Base-by-base conservation (phyloP, 768 basidiomycete species). In the Lactifluus echinatus region DNA sequence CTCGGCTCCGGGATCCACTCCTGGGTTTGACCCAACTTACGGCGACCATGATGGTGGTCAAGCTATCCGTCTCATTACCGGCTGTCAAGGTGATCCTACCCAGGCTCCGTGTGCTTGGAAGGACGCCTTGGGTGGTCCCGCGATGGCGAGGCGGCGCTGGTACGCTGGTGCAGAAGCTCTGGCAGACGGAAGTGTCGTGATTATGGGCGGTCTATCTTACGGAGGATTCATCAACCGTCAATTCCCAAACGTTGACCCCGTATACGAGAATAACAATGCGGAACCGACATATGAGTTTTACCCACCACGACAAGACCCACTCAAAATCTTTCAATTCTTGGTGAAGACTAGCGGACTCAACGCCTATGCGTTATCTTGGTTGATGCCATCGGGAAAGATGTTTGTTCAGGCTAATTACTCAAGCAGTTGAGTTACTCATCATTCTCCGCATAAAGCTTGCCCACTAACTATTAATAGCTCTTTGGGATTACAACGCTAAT, bases 371-470 rank as follows among this genome's bases (percentile, higher is more conserved):
- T 17, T 55, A 10, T 24, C 46, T 3, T 55, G n/a, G 8, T 46
- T 55, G 37, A 55, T 55, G 54, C 37, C 54, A 0, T 55, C 54
- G 2, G 54, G 54, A 3, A 55, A 48, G 29, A 40, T 55, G 37
- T 55, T 55, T 0, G 46, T 55, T 24, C 54, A 55, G 37, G 54
- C 54, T 11, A 48, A 55, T 40, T 55, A 11, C 12, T 55, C 54
- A 2, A 48, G 46, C 21, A 40, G 54, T 55, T 55, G 7, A 36
- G 54, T 48, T 11, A 15, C 36, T 15, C 21, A 2, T 34, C 0
- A 26, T 15, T 10, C 2, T 8, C 34, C 34, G 11, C 14, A 21
- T 23, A 15, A 6, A 23, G 11, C 6, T 8, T 1, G 2, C 31
- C 17, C 11, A 17, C 45, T 40, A n/a, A 47, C 46, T 23, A 3